These are phyloP conservation scores for Rhizoctonia solani DNA, from an alignment of 1,284 basidiomycete species.

Conservation along the genomic window DNA sequence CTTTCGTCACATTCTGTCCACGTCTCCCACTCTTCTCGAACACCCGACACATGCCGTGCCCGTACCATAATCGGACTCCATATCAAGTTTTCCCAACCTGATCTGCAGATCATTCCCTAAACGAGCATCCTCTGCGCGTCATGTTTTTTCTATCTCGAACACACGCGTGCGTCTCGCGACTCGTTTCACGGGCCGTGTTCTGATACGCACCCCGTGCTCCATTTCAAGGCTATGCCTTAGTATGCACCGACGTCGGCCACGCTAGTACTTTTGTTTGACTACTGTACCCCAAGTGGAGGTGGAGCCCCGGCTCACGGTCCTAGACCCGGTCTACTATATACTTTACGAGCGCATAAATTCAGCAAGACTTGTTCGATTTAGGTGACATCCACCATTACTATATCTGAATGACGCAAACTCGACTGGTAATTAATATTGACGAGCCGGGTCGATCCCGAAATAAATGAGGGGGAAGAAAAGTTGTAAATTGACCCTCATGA, in stretches of 20 bases:
- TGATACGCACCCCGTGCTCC: not conserved
- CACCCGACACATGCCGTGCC: not conserved
- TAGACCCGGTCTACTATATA: not conserved
- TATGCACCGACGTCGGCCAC: not conserved
- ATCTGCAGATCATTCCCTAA: constrained; percentile 17
- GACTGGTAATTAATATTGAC: too few relatives aligned
- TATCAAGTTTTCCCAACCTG: not conserved
- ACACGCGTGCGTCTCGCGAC: not conserved
- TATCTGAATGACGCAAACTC: too few relatives aligned
- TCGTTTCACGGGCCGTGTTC: constrained; percentile 1
- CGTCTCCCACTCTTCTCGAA: not conserved
- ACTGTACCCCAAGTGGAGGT: too few relatives aligned
- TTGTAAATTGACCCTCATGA: not conserved
- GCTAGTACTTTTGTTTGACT: too few relatives aligned
- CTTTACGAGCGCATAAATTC: not conserved
- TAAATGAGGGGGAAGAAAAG: too few relatives aligned
- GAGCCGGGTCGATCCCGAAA: too few relatives aligned
- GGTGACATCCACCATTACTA: too few relatives aligned
- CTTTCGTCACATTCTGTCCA: constrained; percentile 9
- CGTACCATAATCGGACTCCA: not conserved
- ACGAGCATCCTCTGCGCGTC: not conserved
- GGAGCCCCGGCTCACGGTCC: not conserved
- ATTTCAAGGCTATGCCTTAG: not conserved
- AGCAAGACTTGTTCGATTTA: too few relatives aligned
- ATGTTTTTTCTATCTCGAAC: constrained; percentile 23